Evolutionary conservation across 345 rosid genomes (phyloP), one percentile per base, ranked within the genome.

Genomic region (Raphanus sativus): DNA sequence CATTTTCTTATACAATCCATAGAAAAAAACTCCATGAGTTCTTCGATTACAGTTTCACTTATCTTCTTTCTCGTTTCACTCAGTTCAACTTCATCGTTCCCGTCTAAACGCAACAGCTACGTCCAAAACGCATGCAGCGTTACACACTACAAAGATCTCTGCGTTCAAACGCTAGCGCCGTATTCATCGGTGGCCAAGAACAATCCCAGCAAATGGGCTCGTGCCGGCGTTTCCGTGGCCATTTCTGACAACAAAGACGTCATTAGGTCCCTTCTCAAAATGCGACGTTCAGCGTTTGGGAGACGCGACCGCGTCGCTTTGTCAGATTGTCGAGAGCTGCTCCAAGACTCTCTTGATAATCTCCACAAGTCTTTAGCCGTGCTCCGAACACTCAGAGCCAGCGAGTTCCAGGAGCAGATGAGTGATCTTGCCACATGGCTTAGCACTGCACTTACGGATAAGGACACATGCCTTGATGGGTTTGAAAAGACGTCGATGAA

Each of bases 191-290:
- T 45, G 0, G 98, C 98, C 10, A 84, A 78, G 78, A 84, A 64
- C 38, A 92, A 89, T 75, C 91, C 92, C 0, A 85, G 86, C 84
- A 86, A 12, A 77, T 95, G 98, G 98, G 92, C 99, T 0, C 82
- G 97, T 26, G 98, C 90, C 0, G 96, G 92, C 17, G 96, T 92
- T 12, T 88, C 98, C 2, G 97, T 95, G 9, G 84, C 94, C 0
- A 66, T 90, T 36, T 59, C 80, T 0, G 91, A 90, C 81, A 87
- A 81, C 74, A 88, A 88, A 82, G 74, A 61, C 8, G 76, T 85
- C n/a, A 60, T 89, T 81, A 78, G 87, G 75, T 79, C 71, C 15
- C 76, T 80, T 6, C 67, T 74, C 33, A 75, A 64, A 75, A 80
- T 75, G 40, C 50, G 76, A 24, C 65, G 25, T 61, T 71, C 77